Evolutionary conservation across 768 basidiomycete genomes (phyloP), one percentile per base, ranked within the genome.

Genomic region (Suillus subalutaceus): DNA sequence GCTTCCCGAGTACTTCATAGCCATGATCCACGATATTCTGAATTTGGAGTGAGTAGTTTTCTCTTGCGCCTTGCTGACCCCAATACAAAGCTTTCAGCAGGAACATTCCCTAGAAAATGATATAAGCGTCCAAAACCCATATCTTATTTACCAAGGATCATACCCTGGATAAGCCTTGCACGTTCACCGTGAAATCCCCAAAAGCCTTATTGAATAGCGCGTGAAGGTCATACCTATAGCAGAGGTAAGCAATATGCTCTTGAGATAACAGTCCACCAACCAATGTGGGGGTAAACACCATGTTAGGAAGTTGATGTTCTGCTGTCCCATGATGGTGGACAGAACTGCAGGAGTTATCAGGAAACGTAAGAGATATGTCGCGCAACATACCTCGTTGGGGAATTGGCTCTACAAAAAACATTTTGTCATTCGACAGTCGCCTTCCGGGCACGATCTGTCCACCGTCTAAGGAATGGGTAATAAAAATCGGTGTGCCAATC

Each of bases 401-500:
- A 68, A 99, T 91, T 20, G 90, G 85, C 70, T 97, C 97, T 0
- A 90, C 83, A 69, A 97, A 93, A 0, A 90, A 76, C 63, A 92
- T 78, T 71, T 90, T 90, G 6, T 86, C 82, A 5, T 77, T 78
- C 1, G 84, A 78, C 6, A 83, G n/a, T 78, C 10, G 81, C 79
- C 23, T 73, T 73, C 43, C 85, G 82, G 13, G 94, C 85, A 37
- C 87, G 79, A 53, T 84, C 80, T 15, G 85, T 84, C 91, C 94
- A 96, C 50, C 80, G 79, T 64, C 83, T 82, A 66, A 91, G 72
- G 72, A 96, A 89, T 0, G 93, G 93, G 74, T 84, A 93, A 77
- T 93, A 96, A 68, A 87, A 93, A 74, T 96, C 92, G 12, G 80
- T 86, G 71, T 96, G 94, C 92, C 93, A 97, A 66, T 95, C 90